These are phyloP conservation scores for Sanghuangporus weigelae DNA, from an alignment of 1,284 basidiomycete species.

Conservation along the genomic window DNA sequence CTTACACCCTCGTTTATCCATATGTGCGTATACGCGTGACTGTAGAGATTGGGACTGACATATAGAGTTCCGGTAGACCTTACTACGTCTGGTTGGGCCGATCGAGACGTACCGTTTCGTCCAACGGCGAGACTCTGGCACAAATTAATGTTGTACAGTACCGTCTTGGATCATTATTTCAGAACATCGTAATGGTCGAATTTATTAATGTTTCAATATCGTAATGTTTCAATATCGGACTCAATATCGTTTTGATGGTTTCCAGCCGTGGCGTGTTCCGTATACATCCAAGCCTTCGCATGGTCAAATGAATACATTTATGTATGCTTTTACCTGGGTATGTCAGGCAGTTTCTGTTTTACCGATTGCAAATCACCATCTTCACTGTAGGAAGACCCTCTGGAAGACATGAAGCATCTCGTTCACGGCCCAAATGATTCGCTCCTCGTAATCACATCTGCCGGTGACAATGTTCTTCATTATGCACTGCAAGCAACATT, in stretches of 20 bases:
- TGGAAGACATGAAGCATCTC: slow-evolving; percentile 70
- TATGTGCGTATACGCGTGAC: slow-evolving; percentile 36
- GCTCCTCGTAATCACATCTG: slow-evolving; percentile 74
- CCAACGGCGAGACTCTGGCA: neutral
- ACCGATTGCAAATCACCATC: neutral
- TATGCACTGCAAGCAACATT: slow-evolving; percentile 70
- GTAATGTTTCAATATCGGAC: neutral
- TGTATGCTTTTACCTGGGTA: slow-evolving; percentile 73
- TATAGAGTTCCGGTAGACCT: slow-evolving; percentile 34
- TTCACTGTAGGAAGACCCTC: slow-evolving; percentile 59
- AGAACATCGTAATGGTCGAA: neutral
- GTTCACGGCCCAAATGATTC: slow-evolving; percentile 59
- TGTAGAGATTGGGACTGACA: neutral
- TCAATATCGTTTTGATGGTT: neutral
- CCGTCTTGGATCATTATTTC: neutral
- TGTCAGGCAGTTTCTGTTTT: neutral
- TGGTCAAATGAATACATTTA: slow-evolving; percentile 73
- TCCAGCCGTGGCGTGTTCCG: slow-evolving; percentile 67
- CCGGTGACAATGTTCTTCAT: slow-evolving; percentile 80
- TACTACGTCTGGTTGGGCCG: slow-evolving; percentile 81
- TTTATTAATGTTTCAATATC: neutral
- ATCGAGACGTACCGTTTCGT: slow-evolving; percentile 42
- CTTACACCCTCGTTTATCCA: slow-evolving; percentile 64
- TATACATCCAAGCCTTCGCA: slow-evolving; percentile 72
- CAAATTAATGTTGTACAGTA: neutral